These are phyloP conservation scores for Rhizopus delemar DNA, from an alignment of 371 early-diverging fungal species.

Conservation along the genomic window DNA sequence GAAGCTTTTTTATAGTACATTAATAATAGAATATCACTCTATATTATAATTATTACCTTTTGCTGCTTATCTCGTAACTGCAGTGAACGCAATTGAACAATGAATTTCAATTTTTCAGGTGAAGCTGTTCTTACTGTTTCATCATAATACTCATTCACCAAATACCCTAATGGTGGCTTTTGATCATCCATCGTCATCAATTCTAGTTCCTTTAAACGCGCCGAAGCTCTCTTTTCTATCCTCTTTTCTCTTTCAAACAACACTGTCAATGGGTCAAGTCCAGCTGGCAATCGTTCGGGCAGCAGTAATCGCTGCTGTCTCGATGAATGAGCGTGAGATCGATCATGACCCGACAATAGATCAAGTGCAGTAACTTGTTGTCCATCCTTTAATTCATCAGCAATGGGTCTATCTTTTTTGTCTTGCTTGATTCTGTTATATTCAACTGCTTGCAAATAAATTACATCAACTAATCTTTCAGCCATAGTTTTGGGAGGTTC, in stretches of 20 bases:
- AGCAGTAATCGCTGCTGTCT: slow-evolving; percentile 71
- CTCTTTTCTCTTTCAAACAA: slow-evolving; percentile 37
- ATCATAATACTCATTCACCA: slow-evolving; percentile 37
- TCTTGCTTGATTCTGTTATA: slow-evolving; percentile 18
- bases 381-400: background rate
- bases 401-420: slow-evolving; percentile 1
- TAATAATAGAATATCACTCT: too few species aligned
- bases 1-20: slow-evolving; percentile 46
- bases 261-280: slow-evolving; percentile 71
- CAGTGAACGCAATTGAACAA: slow-evolving; percentile 83
- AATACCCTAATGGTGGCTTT: slow-evolving; percentile 26
- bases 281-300: slow-evolving; percentile 76
- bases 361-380: slow-evolving; percentile 22
- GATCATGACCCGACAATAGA: slow-evolving; percentile 39
- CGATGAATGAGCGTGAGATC: slow-evolving; percentile 59
- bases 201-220: slow-evolving; percentile 18
- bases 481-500: slow-evolving; percentile 37
- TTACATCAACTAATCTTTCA: slow-evolving; percentile 43
- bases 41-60: slow-evolving; percentile 34
- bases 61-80: slow-evolving; percentile 76
- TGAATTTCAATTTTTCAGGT: slow-evolving; percentile 52
- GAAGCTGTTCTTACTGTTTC: slow-evolving; percentile 40
- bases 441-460: slow-evolving; percentile 41
- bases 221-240: slow-evolving; percentile 23
- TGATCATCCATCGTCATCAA: slow-evolving; percentile 8